A percentile compares a stretch with the other conserved stretches of the same genome.
Evolutionary conservation across 495 filamentous ascomycete genomes (phyloP).

Genomic region (Penicillium steckii): DNA sequence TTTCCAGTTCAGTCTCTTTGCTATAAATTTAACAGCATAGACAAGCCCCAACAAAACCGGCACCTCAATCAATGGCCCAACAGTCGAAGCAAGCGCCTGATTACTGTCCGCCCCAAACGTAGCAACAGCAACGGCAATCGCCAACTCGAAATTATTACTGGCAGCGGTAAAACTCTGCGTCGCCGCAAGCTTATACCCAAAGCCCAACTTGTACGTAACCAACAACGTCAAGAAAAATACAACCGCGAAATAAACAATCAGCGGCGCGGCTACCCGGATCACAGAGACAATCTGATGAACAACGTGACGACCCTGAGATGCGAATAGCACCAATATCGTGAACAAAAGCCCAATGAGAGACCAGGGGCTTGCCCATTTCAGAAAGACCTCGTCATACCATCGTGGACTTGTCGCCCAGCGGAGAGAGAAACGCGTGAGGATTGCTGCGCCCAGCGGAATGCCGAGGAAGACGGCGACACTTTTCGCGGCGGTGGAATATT

Average conservation of each 20-base stretch:
- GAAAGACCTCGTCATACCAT: constrained; percentile 68
- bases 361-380: constrained; percentile 68
- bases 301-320: constrained; percentile 74
- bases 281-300: constrained; percentile 84
- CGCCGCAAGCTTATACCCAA: constrained; percentile 66
- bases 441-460: constrained; percentile 38
- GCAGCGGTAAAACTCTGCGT: constrained; percentile 94
- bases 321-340: constrained; percentile 84
- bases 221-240: constrained; percentile 71
- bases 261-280: constrained; percentile 55
- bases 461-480: constrained; percentile 80
- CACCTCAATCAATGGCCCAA: constrained; percentile 89
- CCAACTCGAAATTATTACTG: constrained; percentile 93
- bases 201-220: constrained; percentile 58
- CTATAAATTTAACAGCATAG: constrained; percentile 60
- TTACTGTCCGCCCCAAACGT: constrained; percentile 77
- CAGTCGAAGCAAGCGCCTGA: constrained; percentile 82
- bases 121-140: constrained; percentile 87
- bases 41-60: constrained; percentile 81
- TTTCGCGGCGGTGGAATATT: constrained; percentile 71
- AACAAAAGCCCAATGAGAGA: constrained; percentile 82
- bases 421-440: constrained; percentile 68
- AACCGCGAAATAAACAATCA: constrained; percentile 59
- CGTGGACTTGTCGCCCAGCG: constrained; percentile 49
- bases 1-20: constrained; percentile 18